Evolutionary conservation across 768 basidiomycete species (phyloP).

Genomic region (Naematelia aurantialba): DNA sequence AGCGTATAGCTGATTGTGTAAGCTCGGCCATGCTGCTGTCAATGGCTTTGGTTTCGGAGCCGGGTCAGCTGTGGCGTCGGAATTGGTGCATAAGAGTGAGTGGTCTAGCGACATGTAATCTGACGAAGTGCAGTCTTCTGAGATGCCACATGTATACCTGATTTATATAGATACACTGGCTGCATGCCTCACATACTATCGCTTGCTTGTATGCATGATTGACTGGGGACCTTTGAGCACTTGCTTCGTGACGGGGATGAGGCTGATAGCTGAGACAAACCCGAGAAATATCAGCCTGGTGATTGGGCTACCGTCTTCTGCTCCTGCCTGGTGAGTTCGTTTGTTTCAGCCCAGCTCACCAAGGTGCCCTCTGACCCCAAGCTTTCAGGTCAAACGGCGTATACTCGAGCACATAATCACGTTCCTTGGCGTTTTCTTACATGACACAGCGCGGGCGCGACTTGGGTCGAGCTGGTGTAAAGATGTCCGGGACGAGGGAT

Average conservation of each 20-base stretch:
- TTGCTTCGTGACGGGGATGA: neutral
- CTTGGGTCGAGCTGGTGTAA: neutral
- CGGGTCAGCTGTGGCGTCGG: conserved; percentile 26
- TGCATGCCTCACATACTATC: too few relatives aligned
- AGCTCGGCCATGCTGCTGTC: conserved; percentile 29
- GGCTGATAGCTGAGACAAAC: neutral
- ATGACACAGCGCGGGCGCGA: neutral
- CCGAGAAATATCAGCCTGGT: neutral
- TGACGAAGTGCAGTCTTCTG: conserved; percentile 6
- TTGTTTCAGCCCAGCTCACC: neutral
- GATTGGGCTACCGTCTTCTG: neutral
- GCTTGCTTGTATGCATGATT: neutral
- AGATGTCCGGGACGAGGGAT: neutral
- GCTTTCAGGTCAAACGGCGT: neutral
- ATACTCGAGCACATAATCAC: neutral
- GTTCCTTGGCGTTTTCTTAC: neutral
- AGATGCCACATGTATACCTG: neutral
- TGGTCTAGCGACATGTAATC: neutral
- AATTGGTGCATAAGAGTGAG: conserved; percentile 29
- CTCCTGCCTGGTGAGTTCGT: too few relatives aligned
- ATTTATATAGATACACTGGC: too few relatives aligned
- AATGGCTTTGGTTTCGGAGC: conserved; percentile 32
- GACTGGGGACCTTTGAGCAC: neutral
- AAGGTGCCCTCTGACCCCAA: neutral
- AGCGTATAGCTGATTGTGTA: neutral